Conservation (phyloP, 2,329 filamentous ascomycete genomes). For the Pseudomassariella vexata region DNA sequence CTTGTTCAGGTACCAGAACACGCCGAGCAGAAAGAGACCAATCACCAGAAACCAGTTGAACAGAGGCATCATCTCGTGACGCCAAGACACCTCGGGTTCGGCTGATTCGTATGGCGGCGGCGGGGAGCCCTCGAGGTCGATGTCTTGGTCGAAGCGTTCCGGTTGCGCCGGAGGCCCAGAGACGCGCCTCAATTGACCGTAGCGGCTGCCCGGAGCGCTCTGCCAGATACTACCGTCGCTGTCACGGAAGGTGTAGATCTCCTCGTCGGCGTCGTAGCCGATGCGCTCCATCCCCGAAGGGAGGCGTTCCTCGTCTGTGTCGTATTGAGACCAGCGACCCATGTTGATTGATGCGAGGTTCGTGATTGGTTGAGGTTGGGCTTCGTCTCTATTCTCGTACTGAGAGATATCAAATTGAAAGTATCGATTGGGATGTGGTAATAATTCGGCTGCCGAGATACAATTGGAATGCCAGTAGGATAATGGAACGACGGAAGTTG, state of each 20-base stretch:
- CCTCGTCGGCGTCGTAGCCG: constrained; percentile 44
- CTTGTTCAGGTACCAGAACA: constrained; percentile 42
- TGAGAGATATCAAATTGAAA: constrained; percentile 2
- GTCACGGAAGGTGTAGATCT: constrained; percentile 41
- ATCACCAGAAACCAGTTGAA: constrained; percentile 53
- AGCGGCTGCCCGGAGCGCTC: constrained; percentile 37
- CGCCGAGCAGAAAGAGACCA: constrained; percentile 40
- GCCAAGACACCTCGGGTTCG: constrained; percentile 33
- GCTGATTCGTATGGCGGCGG: constrained; percentile 3
- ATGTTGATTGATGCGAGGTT: constrained; percentile 19
- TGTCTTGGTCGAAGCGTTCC: too few relatives aligned
- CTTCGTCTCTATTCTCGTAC: too few relatives aligned
- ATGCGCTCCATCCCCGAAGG: constrained; percentile 42
- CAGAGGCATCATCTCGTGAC: constrained; percentile 47
- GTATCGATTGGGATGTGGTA: too few relatives aligned
- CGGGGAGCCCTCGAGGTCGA: constrained; percentile 4
- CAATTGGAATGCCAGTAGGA: too few relatives aligned
- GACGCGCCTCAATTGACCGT: constrained; percentile 32
- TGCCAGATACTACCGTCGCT: constrained; percentile 36
- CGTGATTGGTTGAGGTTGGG: too few relatives aligned
- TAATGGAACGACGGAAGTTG: too few relatives aligned
- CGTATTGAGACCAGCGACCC: constrained; percentile 27
- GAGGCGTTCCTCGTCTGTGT: constrained; percentile 37
- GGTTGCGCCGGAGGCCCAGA: constrained; percentile 11
- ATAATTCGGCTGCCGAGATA: too few relatives aligned